These are phyloP conservation scores for Pholiota molesta DNA, from an alignment of 768 basidiomycete genomes.

Conservation along the genomic window DNA sequence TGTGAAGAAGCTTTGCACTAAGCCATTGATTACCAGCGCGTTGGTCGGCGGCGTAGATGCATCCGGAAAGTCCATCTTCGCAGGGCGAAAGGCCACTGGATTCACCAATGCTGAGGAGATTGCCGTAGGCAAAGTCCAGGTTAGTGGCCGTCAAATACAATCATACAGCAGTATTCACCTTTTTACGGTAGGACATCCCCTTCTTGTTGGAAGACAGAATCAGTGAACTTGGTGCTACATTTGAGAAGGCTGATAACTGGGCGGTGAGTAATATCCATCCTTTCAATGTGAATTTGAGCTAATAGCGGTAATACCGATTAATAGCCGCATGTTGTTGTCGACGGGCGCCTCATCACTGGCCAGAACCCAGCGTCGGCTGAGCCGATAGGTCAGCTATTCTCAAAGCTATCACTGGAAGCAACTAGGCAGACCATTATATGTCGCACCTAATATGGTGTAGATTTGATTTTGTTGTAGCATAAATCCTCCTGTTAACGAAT, in stretches of 20 bases:
- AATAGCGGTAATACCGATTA: background rate
- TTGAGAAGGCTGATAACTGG: conserved; percentile 62
- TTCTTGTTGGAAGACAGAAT: conserved; percentile 76
- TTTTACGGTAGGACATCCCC: conserved; percentile 50
- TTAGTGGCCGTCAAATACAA: conserved; percentile 22
- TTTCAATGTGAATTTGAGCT: background rate
- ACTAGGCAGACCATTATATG: background rate
- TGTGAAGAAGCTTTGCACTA: background rate
- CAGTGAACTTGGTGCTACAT: conserved; percentile 63
- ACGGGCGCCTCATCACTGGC: conserved; percentile 66
- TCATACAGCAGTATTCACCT: conserved; percentile 1
- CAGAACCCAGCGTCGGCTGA: conserved; percentile 69
- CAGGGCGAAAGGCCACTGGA: conserved; percentile 57
- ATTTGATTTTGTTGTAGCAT: background rate
- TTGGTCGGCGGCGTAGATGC: conserved; percentile 58
- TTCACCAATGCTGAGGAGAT: conserved; percentile 78
- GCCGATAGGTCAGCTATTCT: conserved; percentile 59
- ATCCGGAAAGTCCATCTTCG: conserved; percentile 66
- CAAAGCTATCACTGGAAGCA: conserved; percentile 34
- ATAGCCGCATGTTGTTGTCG: conserved; percentile 54
- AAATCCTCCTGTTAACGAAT: background rate
- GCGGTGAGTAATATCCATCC: conserved; percentile 42
- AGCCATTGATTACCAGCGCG: conserved; percentile 39
- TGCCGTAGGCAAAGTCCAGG: conserved; percentile 44
- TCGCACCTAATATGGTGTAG: background rate